Evolutionary conservation across 2,329 filamentous ascomycete species (phyloP), one percentile per base, ranked within the genome.

Genomic region (Colletotrichum musae): DNA sequence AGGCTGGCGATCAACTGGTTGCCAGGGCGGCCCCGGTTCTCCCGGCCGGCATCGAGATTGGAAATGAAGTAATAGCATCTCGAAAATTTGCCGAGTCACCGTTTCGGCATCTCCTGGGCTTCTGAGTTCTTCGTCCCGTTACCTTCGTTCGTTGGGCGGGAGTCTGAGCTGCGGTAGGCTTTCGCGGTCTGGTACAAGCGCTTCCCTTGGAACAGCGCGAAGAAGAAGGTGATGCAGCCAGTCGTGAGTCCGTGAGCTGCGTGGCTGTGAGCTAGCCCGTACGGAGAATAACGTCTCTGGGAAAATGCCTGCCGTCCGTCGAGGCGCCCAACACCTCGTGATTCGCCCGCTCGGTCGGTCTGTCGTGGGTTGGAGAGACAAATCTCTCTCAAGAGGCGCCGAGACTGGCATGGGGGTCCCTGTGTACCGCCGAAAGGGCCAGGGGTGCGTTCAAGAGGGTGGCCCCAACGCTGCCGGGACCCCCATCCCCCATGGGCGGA

Each of bases 401-500:
- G 62, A 60, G 36, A 47, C 50, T 65, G 47, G 39, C 66, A 69
- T 66, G 66, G 57, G 9, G 28, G 52, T 36, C 66, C 66, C 51
- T 69, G 56, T 24, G 13, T 56, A 7, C 15, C 47, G 50, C 4
- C 2, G 39, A 5, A 21, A 32, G 45, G 45, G 39, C 45, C 15
- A 41, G 50, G 24, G 32, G 59, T 26, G n/a, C 24, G 39, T 61
- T 36, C 24, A 24, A 16, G 45, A 48, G 45, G n/a, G 16, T 48
- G 18, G 36, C 24, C 13, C 24, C 43, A 36, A 28, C 18, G 24
- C 66, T 52, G 56, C 41, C 18, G 28, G 56, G 32, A 36, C 32
- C 62, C 56, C 61, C 48, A 48, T 12, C 58, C 54, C 41, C 60
- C 62, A n/a, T 69, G 66, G 57, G 66, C 62, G 45, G 50, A 66